Base-by-base conservation (phyloP, 2,329 filamentous ascomycete genomes). In the Colletotrichum sp. region DNA sequence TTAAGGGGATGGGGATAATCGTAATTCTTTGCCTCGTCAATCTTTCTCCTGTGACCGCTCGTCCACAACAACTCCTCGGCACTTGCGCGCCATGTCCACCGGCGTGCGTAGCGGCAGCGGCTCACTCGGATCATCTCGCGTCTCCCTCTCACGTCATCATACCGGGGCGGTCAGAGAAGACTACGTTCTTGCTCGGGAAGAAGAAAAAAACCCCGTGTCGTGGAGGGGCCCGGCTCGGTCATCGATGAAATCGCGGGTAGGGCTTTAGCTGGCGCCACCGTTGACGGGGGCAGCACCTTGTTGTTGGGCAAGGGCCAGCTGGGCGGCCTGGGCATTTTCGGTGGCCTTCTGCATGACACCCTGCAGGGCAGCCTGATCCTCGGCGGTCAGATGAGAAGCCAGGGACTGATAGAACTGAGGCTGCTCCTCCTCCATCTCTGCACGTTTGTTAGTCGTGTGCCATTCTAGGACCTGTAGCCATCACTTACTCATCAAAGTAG, bases 401-500 rank as follows among this genome's bases (percentile, higher is more conserved):
- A 99, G 89, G 75, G 90, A 93, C 59, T 93, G 88, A 83, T 99
- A 99, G 79, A 98, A 93, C 79, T 96, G 94, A 18, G 96, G 96
- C 82, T 98, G 96, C 80, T 96, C 94, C 86, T 94, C 93, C 91
- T 98, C 95, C 82, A 99, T 91, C 85, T 92, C 96, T 98, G 82
- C 65, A 68, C 67, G 28, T 12, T 36, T 60, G 69, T 82, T 78
- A 80, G 81, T 26, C 4, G 64, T n/a, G 28, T 28, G 30, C 16
- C 43, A 15, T 18, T 64, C 21, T 5, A 43, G 70, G 59, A 18
- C 12, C 7, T 18, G 65, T 76, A 39, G 60, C 13, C 28, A 43
- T 60, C 28, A 92, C 95, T 85, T 92, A 98, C 96, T 94, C 82
- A 96, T 85, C 79, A 99, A 88, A 21, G 95, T 93, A 77, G 91